Evolutionary conservation across 768 basidiomycete species (phyloP).

Genomic region (Mycena venus): DNA sequence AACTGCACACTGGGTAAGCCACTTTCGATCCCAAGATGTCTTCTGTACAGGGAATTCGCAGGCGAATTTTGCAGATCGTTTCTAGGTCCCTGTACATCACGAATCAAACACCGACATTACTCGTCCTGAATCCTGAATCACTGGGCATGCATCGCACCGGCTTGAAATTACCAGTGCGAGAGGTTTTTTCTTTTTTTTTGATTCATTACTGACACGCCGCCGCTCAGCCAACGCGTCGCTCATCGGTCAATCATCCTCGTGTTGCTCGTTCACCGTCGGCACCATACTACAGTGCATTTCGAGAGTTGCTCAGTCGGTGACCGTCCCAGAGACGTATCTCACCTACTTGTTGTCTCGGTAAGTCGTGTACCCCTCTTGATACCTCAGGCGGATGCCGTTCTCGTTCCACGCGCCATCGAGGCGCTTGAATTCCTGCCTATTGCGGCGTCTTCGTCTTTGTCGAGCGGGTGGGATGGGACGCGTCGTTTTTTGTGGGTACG

Average conservation of each 20-base stretch:
- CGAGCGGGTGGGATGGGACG: too few species aligned
- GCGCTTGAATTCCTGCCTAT: too few species aligned
- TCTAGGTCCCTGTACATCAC: background rate
- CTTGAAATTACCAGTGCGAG: background rate
- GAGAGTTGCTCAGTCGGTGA: background rate
- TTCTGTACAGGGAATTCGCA: background rate
- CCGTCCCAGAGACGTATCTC: background rate
- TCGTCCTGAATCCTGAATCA: background rate
- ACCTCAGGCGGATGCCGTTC: background rate
- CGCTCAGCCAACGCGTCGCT: background rate
- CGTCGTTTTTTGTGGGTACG: too few species aligned
- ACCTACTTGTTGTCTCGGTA: too few species aligned
- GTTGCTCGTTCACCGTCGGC: background rate
- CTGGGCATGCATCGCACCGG: background rate
- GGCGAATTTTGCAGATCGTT: background rate
- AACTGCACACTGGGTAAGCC: background rate
- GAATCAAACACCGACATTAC: background rate
- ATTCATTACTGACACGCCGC: background rate
- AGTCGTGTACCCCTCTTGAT: background rate
- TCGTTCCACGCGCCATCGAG: too few species aligned
- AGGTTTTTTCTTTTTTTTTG: background rate
- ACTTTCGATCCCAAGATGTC: background rate
- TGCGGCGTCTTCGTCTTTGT: too few species aligned
- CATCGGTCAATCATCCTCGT: background rate
- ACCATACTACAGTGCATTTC: background rate